Conservation (phyloP, 148 eudicot species). For the Euryodendron excelsum region DNA sequence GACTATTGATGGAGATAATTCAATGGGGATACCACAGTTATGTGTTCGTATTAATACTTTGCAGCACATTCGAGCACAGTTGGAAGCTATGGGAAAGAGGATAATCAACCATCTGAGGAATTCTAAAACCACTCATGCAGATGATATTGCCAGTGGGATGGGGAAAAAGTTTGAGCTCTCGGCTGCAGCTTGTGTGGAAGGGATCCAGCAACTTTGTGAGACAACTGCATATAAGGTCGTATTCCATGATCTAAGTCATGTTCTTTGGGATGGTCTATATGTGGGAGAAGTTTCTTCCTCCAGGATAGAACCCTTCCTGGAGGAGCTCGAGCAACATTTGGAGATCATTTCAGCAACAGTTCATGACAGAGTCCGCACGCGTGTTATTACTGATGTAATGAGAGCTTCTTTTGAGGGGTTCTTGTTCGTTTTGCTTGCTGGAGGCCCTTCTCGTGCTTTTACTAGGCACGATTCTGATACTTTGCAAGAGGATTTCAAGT, state of each 20-base stretch:
- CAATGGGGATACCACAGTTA: slow-evolving; percentile 52
- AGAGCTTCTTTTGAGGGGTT: slow-evolving; percentile 88
- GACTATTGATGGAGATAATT: slow-evolving; percentile 35
- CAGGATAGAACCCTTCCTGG: slow-evolving; percentile 70
- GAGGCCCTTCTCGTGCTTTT: slow-evolving; percentile 89
- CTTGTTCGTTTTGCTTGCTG: slow-evolving; percentile 77
- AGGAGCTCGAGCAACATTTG: slow-evolving; percentile 65
- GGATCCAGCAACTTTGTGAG: slow-evolving; percentile 62
- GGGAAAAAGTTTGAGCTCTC: slow-evolving; percentile 60
- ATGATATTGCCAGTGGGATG: slow-evolving; percentile 27
- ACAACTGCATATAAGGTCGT: slow-evolving; percentile 63
- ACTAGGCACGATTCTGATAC: slow-evolving; percentile 46
- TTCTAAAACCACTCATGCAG: slow-evolving; percentile 38
- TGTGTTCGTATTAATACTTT: slow-evolving; percentile 87
- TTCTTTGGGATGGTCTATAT: slow-evolving; percentile 65
- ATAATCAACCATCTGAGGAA: slow-evolving; percentile 48
- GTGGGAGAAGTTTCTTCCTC: slow-evolving; percentile 62
- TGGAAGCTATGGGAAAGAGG: slow-evolving; percentile 61
- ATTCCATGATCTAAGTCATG: slow-evolving; percentile 63
- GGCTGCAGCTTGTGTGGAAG: slow-evolving; percentile 67
- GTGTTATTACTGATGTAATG: slow-evolving; percentile 79
- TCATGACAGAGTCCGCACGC: slow-evolving; percentile 74
- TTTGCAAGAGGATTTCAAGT: slow-evolving; percentile 76
- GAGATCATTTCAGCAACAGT: slow-evolving; percentile 68
- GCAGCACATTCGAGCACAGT: slow-evolving; percentile 58